phyloP scores from a whole-genome alignment of 2,329 filamentous ascomycete species.

The Esteya vermicola region DNA sequence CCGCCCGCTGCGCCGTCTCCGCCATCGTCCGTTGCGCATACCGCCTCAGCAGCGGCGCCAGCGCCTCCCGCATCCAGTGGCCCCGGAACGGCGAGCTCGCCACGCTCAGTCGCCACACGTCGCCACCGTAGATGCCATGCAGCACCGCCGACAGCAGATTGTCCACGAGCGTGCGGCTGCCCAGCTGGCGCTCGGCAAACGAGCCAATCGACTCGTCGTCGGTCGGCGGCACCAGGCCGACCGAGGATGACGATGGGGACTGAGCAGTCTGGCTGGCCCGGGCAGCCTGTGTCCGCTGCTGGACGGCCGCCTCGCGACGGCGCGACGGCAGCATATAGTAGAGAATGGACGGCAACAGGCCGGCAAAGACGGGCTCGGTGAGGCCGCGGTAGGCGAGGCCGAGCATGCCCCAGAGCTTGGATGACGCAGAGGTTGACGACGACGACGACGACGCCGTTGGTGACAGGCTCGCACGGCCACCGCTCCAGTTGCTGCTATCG shows the following conservation, averaged over 20 bases:
- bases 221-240: too few species aligned
- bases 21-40: not conserved
- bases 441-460: too few species aligned
- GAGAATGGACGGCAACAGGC: constrained; percentile 11
- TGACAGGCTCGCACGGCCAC: too few species aligned
- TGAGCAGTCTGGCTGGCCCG: too few species aligned
- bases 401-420: too few species aligned
- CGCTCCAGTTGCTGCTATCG: too few species aligned
- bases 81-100: constrained; percentile 9
- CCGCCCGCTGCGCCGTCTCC: not conserved
- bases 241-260: constrained; percentile 16
- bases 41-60: not conserved
- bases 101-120: constrained; percentile 66
- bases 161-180: constrained; percentile 41
- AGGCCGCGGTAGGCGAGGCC: constrained; percentile 19
- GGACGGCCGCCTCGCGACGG: not conserved
- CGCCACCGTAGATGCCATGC: constrained; percentile 88
- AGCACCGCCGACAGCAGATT: constrained; percentile 62
- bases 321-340: constrained; percentile 1
- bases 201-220: constrained; percentile 65
- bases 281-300: constrained; percentile 8
- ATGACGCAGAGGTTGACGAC: too few species aligned
- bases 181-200: constrained; percentile 43
- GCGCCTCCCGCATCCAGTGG: constrained; percentile 5
- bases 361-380: constrained; percentile 41